phyloP scores from a whole-genome alignment of 768 basidiomycete species.

The Cystofilobasidium bisporidii region DNA sequence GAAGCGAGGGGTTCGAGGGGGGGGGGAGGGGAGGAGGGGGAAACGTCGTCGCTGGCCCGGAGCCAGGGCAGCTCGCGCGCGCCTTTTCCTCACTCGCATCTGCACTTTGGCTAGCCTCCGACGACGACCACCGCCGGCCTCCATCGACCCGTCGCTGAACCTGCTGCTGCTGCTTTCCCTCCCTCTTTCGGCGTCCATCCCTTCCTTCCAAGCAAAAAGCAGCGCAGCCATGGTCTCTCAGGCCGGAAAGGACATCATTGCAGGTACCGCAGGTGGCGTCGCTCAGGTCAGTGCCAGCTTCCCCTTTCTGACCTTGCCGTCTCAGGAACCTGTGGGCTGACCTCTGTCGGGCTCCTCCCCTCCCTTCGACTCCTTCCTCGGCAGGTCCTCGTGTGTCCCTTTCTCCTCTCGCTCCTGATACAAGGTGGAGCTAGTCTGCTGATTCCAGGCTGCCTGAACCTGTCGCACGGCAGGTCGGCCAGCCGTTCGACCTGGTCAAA shows the following conservation, averaged over 20 bases:
- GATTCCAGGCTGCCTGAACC: slow-evolving; percentile 47
- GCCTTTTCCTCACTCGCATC: background rate
- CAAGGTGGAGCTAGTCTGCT: background rate
- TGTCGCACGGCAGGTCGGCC: slow-evolving; percentile 53
- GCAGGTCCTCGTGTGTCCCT: slow-evolving; percentile 6
- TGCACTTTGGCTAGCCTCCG: background rate
- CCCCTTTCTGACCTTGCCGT: slow-evolving; percentile 1
- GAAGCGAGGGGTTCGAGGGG: too few relatives aligned
- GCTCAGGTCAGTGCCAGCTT: slow-evolving; percentile 52
- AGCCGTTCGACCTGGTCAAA: slow-evolving; percentile 97
- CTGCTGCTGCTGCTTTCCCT: too few relatives aligned
- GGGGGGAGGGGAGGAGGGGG: too few relatives aligned
- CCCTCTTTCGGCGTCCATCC: background rate
- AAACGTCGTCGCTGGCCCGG: too few relatives aligned
- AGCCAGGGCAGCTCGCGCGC: too few relatives aligned
- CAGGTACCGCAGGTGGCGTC: slow-evolving; percentile 84
- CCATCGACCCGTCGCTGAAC: too few relatives aligned
- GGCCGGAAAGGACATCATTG: slow-evolving; percentile 75
- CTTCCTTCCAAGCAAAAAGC: too few relatives aligned
- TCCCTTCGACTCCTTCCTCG: slow-evolving; percentile 16
- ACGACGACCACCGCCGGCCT: background rate
- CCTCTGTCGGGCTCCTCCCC: slow-evolving; percentile 29
- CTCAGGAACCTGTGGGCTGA: background rate
- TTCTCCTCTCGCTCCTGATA: slow-evolving; percentile 21
- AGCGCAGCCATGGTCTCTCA: slow-evolving; percentile 43